These are phyloP conservation scores for Leucosporidium yakuticum DNA, from an alignment of 768 basidiomycete genomes.

Conservation along the genomic window DNA sequence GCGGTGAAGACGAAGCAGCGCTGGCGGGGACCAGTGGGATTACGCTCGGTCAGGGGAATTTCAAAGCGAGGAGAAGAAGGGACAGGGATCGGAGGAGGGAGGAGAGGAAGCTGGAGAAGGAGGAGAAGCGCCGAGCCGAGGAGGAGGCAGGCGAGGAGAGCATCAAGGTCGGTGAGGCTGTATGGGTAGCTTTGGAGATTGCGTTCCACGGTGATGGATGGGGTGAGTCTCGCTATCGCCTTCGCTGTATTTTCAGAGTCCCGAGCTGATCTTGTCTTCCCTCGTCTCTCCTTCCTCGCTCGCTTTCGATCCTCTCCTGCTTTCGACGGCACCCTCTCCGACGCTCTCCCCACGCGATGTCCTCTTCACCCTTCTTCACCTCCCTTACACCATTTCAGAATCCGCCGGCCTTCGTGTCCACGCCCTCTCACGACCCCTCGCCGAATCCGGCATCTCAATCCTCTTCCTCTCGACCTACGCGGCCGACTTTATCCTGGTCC, in stretches of 20 bases:
- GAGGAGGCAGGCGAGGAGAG: not conserved
- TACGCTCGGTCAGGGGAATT: not conserved
- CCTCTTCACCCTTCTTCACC: too few relatives aligned
- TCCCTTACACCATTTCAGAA: slow-evolving; percentile 1
- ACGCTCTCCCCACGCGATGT: not conserved
- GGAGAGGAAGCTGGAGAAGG: not conserved
- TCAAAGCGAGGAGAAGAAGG: not conserved
- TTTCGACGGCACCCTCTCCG: slow-evolving; percentile 45
- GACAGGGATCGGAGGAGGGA: not conserved
- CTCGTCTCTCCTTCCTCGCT: slow-evolving; percentile 10
- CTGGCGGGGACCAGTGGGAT: slow-evolving; percentile 33
- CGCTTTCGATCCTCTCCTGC: too few relatives aligned
- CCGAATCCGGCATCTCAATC: slow-evolving; percentile 70
- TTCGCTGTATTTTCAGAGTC: not conserved
- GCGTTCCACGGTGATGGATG: slow-evolving; percentile 69
- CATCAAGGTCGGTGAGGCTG: slow-evolving; percentile 53
- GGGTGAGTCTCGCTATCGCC: slow-evolving; percentile 47
- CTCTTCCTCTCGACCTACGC: slow-evolving; percentile 76
- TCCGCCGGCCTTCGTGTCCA: slow-evolving; percentile 66
- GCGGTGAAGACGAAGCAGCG: slow-evolving; percentile 23
- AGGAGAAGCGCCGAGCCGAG: not conserved
- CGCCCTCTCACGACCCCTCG: slow-evolving; percentile 68
- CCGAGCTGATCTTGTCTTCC: slow-evolving; percentile 11
- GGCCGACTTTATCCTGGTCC: slow-evolving; percentile 74
- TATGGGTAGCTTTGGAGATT: slow-evolving; percentile 73